Conservation (phyloP, 1,284 basidiomycete genomes). For the Leccinum solheimii region DNA sequence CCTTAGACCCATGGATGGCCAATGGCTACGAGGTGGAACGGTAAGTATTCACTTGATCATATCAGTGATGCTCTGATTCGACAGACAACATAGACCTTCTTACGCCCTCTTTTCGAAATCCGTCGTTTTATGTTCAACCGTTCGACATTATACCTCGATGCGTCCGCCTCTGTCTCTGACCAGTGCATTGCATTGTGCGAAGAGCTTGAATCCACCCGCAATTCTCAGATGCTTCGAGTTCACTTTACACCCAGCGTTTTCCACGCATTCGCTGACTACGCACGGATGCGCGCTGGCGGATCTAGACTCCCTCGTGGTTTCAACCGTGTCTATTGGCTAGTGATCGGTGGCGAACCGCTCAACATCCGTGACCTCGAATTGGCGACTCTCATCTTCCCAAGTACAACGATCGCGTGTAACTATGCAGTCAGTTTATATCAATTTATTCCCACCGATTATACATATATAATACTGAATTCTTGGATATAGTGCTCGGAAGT, state of each 20-base stretch:
- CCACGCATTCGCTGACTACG: constrained; percentile 31
- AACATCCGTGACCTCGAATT: constrained; percentile 27
- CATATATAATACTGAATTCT: background rate
- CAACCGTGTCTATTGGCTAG: constrained; percentile 33
- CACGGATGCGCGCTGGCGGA: constrained; percentile 20
- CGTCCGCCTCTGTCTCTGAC: constrained; percentile 26
- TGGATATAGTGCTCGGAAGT: constrained; percentile 30
- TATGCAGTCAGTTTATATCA: constrained; percentile 27
- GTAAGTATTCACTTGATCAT: constrained; percentile 12
- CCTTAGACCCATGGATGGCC: constrained; percentile 28
- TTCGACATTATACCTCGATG: constrained; percentile 31
- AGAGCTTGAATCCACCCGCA: constrained; percentile 27
- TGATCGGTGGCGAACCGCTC: constrained; percentile 31
- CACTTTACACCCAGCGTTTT: constrained; percentile 33
- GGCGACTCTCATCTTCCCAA: constrained; percentile 26
- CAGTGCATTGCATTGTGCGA: constrained; percentile 28
- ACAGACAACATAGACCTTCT: constrained; percentile 22
- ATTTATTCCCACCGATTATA: background rate
- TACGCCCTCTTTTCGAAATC: constrained; percentile 34
- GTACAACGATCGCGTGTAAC: constrained; percentile 32
- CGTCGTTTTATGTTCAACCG: constrained; percentile 35
- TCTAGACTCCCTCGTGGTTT: constrained; percentile 25
- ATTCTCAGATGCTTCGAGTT: constrained; percentile 28
- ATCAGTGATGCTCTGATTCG: background rate
- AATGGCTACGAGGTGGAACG: constrained; percentile 33